Evolutionary conservation across 768 basidiomycete genomes (phyloP).

Genomic region (Lepiota brunneoincarnata): DNA sequence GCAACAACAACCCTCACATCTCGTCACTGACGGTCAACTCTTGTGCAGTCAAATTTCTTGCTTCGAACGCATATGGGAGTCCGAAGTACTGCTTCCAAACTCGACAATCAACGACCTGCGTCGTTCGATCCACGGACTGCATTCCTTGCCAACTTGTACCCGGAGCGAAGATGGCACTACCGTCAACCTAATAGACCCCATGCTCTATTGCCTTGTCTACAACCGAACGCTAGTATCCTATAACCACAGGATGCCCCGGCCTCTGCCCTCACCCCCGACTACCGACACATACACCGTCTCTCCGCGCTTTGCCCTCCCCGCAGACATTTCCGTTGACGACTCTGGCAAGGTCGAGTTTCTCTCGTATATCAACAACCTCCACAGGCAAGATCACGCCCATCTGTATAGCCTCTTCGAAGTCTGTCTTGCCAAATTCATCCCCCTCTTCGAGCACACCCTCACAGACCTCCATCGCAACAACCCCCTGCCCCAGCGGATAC

Average conservation of each 20-base stretch:
- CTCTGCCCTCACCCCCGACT: constrained; percentile 26
- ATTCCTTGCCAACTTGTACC: constrained; percentile 5
- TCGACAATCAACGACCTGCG: not conserved
- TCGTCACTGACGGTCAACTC: not conserved
- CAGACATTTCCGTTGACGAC: constrained; percentile 35
- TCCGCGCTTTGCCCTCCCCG: constrained; percentile 39
- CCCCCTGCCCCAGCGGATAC: constrained; percentile 38
- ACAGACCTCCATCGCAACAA: constrained; percentile 53
- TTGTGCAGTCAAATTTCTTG: constrained; percentile 47
- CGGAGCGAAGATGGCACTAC: constrained; percentile 20
- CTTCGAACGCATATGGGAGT: constrained; percentile 56
- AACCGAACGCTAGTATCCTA: constrained; percentile 32
- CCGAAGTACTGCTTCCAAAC: constrained; percentile 22
- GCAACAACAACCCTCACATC: not conserved
- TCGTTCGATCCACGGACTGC: not conserved
- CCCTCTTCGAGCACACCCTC: constrained; percentile 50
- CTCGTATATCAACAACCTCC: constrained; percentile 56
- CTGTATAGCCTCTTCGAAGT: constrained; percentile 31
- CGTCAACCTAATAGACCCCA: constrained; percentile 37
- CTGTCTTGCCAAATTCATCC: constrained; percentile 35
- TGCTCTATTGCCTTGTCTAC: constrained; percentile 37
- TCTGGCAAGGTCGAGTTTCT: constrained; percentile 29
- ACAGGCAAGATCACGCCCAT: constrained; percentile 26
- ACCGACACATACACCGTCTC: constrained; percentile 40
- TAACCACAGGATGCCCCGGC: constrained; percentile 19